Evolutionary conservation across 495 filamentous ascomycete species (phyloP), one percentile per base, ranked within the genome.

Genomic region (Penicillium cinerascens): DNA sequence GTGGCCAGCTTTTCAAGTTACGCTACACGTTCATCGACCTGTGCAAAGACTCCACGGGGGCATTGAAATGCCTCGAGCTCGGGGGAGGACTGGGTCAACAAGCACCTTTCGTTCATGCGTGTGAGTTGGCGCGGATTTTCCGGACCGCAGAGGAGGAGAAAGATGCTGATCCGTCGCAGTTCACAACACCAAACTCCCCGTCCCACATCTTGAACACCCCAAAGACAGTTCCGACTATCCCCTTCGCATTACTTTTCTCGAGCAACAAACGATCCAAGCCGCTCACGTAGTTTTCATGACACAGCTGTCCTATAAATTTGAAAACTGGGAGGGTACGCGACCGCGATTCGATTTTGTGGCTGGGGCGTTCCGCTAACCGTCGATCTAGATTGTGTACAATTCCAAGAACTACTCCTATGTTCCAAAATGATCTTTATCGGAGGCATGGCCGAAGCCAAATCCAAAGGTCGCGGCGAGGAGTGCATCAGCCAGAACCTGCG

Each of bases 401-500:
- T 78, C 37, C 74, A 78, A 57, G 74, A 78, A 47, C 37, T 71
- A 8, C 59, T 78, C 0, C 67, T 76, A 15, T 59, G 65, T n/a
- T 69, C 70, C 7, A 73, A 67, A 52, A 54, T 78, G 13, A 48
- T 71, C 10, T 73, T 76, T 39, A 67, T 76, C 38, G 71, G 69
- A 0, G 73, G 74, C 1, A 73, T 78, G 51, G 72, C 73, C 1
- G 73, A 76, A 42, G 72, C 69, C 44, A 75, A 74, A 42, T 76
- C 73, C 42, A 78, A 75, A 47, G 73, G 74, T 6, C 69, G 73
- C 11, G 73, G 74, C 4, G 74, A 78, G 42, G 74, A 78, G 58
- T 78, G 74, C 41, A 75, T 78, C 59, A 75, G 72, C 47, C 74
- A 78, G 56, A 78, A 78, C 49, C 51, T 78, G 6, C 72, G 74